Percentiles rank a stretch among this genome's conserved stretches.
phyloP scores from a whole-genome alignment of 2,329 filamentous ascomycete species.

The Colletotrichum somersetense region DNA sequence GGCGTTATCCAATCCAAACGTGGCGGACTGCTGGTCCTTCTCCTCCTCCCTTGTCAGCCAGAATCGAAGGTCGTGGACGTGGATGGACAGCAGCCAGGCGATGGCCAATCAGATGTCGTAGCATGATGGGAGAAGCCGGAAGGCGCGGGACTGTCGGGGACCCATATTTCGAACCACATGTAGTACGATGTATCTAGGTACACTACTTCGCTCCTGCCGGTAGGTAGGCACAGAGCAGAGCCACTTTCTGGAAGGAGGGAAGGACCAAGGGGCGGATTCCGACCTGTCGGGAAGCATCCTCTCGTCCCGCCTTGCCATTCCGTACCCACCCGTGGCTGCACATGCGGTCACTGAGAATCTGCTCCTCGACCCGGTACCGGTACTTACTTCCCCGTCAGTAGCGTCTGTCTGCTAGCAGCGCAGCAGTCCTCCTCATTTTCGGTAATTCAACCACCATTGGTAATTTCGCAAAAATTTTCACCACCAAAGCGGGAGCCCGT shows the following conservation, averaged over 20 bases:
- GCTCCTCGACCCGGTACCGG: conserved; percentile 20
- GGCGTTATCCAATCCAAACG: conserved; percentile 4
- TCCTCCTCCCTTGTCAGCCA: conserved; percentile 16
- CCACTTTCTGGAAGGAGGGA: conserved; percentile 19
- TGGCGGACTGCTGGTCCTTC: background rate
- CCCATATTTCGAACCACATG: background rate
- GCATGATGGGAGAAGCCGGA: conserved; percentile 37
- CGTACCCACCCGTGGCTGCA: conserved; percentile 6
- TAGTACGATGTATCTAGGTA: too few species aligned
- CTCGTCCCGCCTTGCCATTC: conserved; percentile 18
- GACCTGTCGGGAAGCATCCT: conserved; percentile 39
- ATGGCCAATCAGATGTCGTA: conserved; percentile 18
- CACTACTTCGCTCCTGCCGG: too few species aligned
- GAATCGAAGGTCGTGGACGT: conserved; percentile 35
- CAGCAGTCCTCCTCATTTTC: conserved; percentile 12
- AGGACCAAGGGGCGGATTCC: conserved; percentile 20
- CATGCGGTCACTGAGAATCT: background rate
- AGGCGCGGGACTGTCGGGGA: conserved; percentile 30
- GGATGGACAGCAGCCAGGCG: conserved; percentile 13
- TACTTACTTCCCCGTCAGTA: conserved; percentile 35
- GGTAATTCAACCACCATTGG: conserved; percentile 31
- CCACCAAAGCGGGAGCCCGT: conserved; percentile 22
- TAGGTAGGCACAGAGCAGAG: background rate
- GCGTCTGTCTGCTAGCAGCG: background rate
- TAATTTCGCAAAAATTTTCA: conserved; percentile 36